phyloP scores from a whole-genome alignment of 805 yeast genomes.

The Schwanniomyces polymorphus region DNA sequence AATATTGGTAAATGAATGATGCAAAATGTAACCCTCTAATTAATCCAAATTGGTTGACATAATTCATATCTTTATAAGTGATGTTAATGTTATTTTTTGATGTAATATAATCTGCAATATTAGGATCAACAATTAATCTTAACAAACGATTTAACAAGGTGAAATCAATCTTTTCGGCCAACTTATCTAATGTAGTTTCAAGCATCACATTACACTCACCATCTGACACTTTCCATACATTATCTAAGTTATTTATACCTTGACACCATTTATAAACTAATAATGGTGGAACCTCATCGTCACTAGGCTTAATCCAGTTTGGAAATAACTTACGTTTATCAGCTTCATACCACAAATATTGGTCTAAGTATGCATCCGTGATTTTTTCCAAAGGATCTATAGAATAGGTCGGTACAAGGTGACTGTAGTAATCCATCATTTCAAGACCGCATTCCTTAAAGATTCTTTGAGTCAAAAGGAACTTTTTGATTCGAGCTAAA shows the following conservation, averaged over 20 bases:
- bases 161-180: conserved; percentile 85
- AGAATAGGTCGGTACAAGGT: conserved; percentile 80
- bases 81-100: conserved; percentile 83
- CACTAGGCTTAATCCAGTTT: conserved; percentile 94
- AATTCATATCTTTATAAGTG: conserved; percentile 92
- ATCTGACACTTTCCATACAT: conserved; percentile 74
- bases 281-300: conserved; percentile 89
- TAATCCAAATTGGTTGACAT: conserved; percentile 84
- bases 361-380: conserved; percentile 94
- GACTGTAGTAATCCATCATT: conserved; percentile 88
- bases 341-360: conserved; percentile 94
- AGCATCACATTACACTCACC: conserved; percentile 84
- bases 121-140: conserved; percentile 80
- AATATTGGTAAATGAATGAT: conserved; percentile 85
- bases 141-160: conserved; percentile 81
- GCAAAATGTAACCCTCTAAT: conserved; percentile 89
- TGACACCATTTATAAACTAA: conserved; percentile 93
- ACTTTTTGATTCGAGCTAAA: conserved; percentile 77
- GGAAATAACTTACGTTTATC: conserved; percentile 87
- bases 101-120: conserved; percentile 91
- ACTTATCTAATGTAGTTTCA: conserved; percentile 68
- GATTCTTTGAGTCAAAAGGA: conserved; percentile 81
- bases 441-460: conserved; percentile 86
- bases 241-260: conserved; percentile 75
- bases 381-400: conserved; percentile 93